These are phyloP conservation scores for Leccinum ochraceum DNA, from an alignment of 768 basidiomycete genomes.

Conservation along the genomic window DNA sequence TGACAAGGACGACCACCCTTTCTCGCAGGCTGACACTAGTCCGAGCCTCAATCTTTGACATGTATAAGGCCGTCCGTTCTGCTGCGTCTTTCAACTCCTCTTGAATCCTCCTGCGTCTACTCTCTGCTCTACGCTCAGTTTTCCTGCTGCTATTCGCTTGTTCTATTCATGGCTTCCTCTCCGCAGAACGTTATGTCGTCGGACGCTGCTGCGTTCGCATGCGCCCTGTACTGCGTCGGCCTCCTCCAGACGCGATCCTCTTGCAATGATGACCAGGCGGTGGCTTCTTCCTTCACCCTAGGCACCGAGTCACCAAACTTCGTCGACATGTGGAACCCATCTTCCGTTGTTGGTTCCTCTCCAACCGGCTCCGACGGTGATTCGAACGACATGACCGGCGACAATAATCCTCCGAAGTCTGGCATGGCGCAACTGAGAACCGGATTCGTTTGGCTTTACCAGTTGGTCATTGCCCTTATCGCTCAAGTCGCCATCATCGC, in stretches of 20 bases:
- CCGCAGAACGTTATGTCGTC: neutral
- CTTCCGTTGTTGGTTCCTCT: neutral
- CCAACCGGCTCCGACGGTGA: neutral
- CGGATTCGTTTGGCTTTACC: slow-evolving; percentile 9
- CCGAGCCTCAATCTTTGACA: neutral
- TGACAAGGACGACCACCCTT: neutral
- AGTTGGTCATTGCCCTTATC: slow-evolving; percentile 6
- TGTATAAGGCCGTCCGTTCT: neutral
- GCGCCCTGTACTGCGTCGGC: slow-evolving; percentile 1
- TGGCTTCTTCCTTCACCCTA: neutral
- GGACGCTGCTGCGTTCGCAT: slow-evolving; percentile 1
- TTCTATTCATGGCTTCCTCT: slow-evolving; percentile 7
- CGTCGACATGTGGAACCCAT: neutral
- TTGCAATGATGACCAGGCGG: neutral
- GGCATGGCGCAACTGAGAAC: slow-evolving; percentile 5
- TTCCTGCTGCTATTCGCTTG: neutral
- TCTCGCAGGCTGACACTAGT: neutral
- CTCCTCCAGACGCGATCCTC: slow-evolving; percentile 1
- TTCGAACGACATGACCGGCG: neutral
- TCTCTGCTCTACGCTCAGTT: neutral
- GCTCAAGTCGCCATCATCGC: slow-evolving; percentile 5
- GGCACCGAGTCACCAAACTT: neutral
- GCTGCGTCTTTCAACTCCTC: neutral
- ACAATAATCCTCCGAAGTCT: neutral
- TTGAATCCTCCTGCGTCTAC: neutral